Base-by-base conservation (phyloP, 257 asterid species). In the Scutellaria minor region DNA sequence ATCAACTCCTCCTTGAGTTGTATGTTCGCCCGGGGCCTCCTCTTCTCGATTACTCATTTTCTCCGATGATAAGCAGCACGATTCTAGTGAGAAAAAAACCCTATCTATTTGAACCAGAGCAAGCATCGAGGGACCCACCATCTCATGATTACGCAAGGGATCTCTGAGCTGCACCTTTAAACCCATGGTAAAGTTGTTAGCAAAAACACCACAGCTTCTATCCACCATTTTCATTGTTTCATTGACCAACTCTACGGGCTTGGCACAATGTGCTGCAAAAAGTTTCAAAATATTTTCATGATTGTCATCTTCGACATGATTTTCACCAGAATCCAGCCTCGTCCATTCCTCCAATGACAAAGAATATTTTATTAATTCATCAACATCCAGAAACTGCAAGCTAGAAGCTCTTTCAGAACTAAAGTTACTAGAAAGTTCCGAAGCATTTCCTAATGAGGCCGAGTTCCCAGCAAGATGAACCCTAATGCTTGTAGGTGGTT, bases 161-260 rank as follows among this genome's bases (percentile, higher is more conserved):
- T 90, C 90, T 84, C 96, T 84, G 64, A 92, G 96, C 83, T 86
- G 96, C 83, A 90, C 85, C 66, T 87, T 86, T 31, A 92, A 75
- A 75, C 85, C 85, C 79, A 90, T 78, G 2, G 66, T 82, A 75
- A 91, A 81, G 75, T 75, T 62, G 64, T 81, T 76, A 75, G 68
- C 57, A 47, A 60, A 78, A 74, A 71, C 66, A 60, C 82, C 78
- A 70, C 66, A 35, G 9, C 51, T 61, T 68, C 68, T 58, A 57
- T 51, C 53, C 44, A 71, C 65, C 3, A 15, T 20, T 66, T 64
- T 56, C 18, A 52, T 8, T 12, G 12, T 39, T 74, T 62, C 75
- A 40, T 66, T 44, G 24, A 54, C 74, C 64, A 56, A 74, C 51
- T 75, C 84, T 3, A 73, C 46, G 47, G 68, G 57, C 15, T 76